Conservation (phyloP, 2,329 filamentous ascomycete genomes). For the Gremmenia infestans region DNA sequence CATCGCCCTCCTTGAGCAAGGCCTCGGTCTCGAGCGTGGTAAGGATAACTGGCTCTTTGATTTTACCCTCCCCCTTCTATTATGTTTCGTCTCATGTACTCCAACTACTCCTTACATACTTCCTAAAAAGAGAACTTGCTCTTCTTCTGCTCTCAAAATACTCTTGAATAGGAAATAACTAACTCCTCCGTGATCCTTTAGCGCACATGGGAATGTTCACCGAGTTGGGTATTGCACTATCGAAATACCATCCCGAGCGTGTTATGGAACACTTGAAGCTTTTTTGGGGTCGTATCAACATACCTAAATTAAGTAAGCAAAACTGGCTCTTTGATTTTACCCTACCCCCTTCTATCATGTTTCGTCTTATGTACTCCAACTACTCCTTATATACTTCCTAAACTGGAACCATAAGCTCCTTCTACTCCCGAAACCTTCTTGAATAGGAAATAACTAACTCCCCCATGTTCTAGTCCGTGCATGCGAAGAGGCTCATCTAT, state of each 20-base stretch:
- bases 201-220: slow-evolving; percentile 96
- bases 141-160: too few species aligned
- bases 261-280: slow-evolving; percentile 98
- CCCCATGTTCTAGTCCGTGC: slow-evolving; percentile 50
- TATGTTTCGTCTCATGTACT: neutral
- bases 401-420: too few species aligned
- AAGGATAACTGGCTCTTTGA: too few species aligned
- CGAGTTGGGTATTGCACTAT: slow-evolving; percentile 81
- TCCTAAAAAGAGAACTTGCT: neutral
- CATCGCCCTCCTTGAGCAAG: slow-evolving; percentile 88
- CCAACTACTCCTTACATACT: neutral
- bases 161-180: too few species aligned
- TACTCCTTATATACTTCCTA: too few species aligned
- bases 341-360: too few species aligned
- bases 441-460: too few species aligned
- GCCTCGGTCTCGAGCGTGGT: slow-evolving; percentile 56
- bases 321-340: too few species aligned
- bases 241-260: slow-evolving; percentile 91
- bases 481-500: slow-evolving; percentile 90
- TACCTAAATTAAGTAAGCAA: slow-evolving; percentile 73
- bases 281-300: slow-evolving; percentile 97
- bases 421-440: too few species aligned
- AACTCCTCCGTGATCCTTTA: slow-evolving; percentile 33
- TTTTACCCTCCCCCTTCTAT: neutral
- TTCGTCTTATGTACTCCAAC: too few species aligned